A percentile compares a stretch with the other conserved stretches of the same genome.
Conservation (phyloP, 108 stramenopile species). For the Skeletonema menzelii region DNA sequence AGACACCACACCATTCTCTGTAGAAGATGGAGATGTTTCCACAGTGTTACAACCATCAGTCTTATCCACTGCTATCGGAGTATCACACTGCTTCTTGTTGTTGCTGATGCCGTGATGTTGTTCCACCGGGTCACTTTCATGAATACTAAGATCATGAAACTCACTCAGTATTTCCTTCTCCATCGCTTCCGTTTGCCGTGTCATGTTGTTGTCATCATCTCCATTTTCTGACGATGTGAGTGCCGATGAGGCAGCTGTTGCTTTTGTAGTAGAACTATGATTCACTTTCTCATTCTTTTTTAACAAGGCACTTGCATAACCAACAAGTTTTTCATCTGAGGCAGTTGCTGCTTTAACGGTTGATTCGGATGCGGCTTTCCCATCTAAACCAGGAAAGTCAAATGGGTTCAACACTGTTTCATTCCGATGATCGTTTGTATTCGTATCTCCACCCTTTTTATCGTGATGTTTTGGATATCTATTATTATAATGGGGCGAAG, state of each 20-base stretch:
- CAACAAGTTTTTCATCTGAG: conserved; percentile 11
- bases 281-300: conserved; percentile 23
- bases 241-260: background rate
- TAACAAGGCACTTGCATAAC: conserved; percentile 43
- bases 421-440: background rate
- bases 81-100: background rate
- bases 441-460: conserved; percentile 8
- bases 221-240: background rate
- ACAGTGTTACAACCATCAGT: conserved; percentile 1
- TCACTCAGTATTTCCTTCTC: conserved; percentile 34
- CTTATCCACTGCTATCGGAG: background rate
- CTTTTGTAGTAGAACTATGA: background rate
- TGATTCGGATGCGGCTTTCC: background rate
- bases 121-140: background rate
- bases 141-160: conserved; percentile 40
- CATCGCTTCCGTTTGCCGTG: conserved; percentile 22
- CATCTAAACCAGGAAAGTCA: conserved; percentile 45
- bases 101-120: background rate
- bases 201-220: conserved; percentile 25
- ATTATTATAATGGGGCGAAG: conserved; percentile 14
- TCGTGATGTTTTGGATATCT: conserved; percentile 16
- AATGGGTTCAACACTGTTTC: conserved; percentile 33
- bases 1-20: background rate
- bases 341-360: background rate
- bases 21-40: conserved; percentile 9